Conservation (phyloP, 495 filamentous ascomycete genomes). For the Podospora australis region DNA sequence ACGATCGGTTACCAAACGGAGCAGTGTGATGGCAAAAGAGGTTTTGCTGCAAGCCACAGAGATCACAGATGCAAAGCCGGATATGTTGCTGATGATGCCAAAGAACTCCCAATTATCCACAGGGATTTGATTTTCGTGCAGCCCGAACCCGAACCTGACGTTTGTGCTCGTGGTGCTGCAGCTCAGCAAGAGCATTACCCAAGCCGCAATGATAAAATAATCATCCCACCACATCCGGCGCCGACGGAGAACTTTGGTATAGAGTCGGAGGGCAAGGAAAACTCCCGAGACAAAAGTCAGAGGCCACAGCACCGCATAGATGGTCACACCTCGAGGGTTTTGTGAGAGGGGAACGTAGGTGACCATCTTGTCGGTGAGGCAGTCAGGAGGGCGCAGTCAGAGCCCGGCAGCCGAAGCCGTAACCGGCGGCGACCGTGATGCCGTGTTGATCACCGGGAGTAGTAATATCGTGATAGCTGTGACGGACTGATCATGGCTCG, state of each 20-base stretch:
- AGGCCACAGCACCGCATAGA: slow-evolving; percentile 19
- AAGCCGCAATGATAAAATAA: slow-evolving; percentile 25
- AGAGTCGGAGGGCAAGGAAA: slow-evolving; percentile 27
- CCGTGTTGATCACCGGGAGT: too few species aligned
- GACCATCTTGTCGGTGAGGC: slow-evolving; percentile 5
- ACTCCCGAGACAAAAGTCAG: slow-evolving; percentile 17
- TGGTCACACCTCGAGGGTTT: slow-evolving; percentile 6
- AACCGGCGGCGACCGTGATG: not conserved
- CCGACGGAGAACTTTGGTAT: slow-evolving; percentile 25
- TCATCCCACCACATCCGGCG: slow-evolving; percentile 29
- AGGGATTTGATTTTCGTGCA: slow-evolving; percentile 5
- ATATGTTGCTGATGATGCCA: slow-evolving; percentile 14
- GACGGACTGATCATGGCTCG: too few species aligned
- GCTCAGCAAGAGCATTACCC: slow-evolving; percentile 22
- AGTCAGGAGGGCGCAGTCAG: not conserved
- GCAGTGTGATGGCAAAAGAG: slow-evolving; percentile 28
- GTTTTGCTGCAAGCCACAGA: slow-evolving; percentile 28
- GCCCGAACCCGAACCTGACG: slow-evolving; percentile 15
- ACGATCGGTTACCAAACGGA: slow-evolving; percentile 18
- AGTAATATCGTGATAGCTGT: too few species aligned
- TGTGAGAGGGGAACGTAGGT: slow-evolving; percentile 3
- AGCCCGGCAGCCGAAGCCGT: not conserved
- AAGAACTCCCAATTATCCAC: slow-evolving; percentile 11
- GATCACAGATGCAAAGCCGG: slow-evolving; percentile 19
- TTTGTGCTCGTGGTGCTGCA: slow-evolving; percentile 4